Evolutionary conservation across 1,284 basidiomycete species (phyloP).

Genomic region (Rhodotorula mucilaginosa): DNA sequence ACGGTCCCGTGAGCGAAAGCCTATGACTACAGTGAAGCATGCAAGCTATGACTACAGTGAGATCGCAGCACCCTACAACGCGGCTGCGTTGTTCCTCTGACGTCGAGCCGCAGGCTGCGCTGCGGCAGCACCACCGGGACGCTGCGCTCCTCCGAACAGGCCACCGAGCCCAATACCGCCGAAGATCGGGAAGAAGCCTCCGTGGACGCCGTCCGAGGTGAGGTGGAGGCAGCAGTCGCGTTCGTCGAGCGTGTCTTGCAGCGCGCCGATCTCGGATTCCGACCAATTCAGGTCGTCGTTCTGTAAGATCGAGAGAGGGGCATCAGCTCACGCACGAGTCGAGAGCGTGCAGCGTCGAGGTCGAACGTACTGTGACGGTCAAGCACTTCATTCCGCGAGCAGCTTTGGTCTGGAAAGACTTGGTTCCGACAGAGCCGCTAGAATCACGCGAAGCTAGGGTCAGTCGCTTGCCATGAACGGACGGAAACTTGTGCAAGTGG

Average conservation of each 20-base stretch:
- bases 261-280: conserved; percentile 9
- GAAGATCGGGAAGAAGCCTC: conserved; percentile 6
- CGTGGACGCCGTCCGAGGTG: background rate
- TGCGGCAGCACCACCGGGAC: too few species aligned
- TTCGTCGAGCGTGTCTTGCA: conserved; percentile 4
- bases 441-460: background rate
- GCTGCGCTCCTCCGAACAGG: background rate
- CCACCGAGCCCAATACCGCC: conserved; percentile 10
- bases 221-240: conserved; percentile 31
- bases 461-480: too few species aligned
- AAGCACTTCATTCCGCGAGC: conserved; percentile 21
- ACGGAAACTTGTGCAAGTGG: background rate
- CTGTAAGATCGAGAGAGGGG: background rate
- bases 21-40: too few species aligned
- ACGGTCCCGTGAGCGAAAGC: too few species aligned
- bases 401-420: conserved; percentile 8
- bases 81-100: too few species aligned
- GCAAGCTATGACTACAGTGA: too few species aligned
- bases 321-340: background rate
- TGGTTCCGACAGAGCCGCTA: conserved; percentile 16
- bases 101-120: too few species aligned
- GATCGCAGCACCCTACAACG: too few species aligned
- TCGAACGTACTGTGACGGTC: conserved; percentile 15
- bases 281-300: conserved; percentile 31
- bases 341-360: too few species aligned